Base-by-base conservation (phyloP, 192 early-diverging fungal genomes). In the Coemansia asiatica region DNA sequence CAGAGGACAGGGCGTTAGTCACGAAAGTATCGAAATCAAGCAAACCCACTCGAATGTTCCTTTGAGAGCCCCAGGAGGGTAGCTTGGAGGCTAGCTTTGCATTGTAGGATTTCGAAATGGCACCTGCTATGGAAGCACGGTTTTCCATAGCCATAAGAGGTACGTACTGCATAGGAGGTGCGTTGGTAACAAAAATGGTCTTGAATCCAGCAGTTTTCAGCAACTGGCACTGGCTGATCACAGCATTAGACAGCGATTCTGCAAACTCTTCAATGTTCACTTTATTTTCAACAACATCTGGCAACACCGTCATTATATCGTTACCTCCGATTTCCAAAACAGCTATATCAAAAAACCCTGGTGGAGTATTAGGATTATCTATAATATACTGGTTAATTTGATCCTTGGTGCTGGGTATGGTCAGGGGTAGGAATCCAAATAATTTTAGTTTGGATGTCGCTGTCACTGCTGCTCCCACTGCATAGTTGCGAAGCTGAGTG, bases 291-390 rank as follows among this genome's bases (percentile, higher is more conserved):
- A 48, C 10, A 16, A 74, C 67, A 15, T 59, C 38, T 15, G 51
- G n/a, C 12, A 63, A 21, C 18, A 26, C 56, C 10, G 31, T 49
- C 29, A 61, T 47, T 18, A 63, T 35, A 38, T 69, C 60, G 26
- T 69, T 69, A 21, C 46, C 49, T 19, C 61, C 68, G 49, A 69
- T 59, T 38, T 56, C 68, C 60, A 69, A n/a, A 16, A 63, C 44
- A 4, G 48, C 47, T 2, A 63, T 18, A 46, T 53, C 51, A 9
- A 1, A 9, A 6, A 6, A 6, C 3, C 22, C 38, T 7, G 51
- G 25, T 0, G 60, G 27, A 21, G 49, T 38, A 8, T 33, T 47
- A 22, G 35, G 16, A 18, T 3, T 27, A 35, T 51, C 27, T 5
- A 44, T 13, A 15, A 6, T 16, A 4, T n/a, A 51, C 4, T 15